Base-by-base conservation (phyloP, 2,329 filamentous ascomycete species). In the Aspergillus pseudonomiae region DNA sequence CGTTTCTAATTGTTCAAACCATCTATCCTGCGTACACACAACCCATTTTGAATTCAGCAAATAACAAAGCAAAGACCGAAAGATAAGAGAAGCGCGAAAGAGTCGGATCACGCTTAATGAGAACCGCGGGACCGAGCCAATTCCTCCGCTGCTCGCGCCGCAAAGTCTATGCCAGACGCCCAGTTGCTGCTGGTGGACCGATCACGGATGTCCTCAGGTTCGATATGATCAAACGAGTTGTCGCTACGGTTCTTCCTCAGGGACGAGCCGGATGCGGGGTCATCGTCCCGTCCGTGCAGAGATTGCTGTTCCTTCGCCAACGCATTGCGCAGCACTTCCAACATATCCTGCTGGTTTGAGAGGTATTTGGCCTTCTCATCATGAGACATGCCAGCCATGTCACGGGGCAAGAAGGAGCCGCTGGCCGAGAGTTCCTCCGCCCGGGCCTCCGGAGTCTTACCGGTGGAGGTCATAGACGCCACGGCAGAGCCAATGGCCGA, bases 141-240 rank as follows among this genome's bases (percentile, higher is more conserved):
- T 60, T 73, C 73, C 39, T 73, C 68, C 14, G 69, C 66, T 16
- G 72, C 66, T 14, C 72, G 72, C n/a, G 69, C 65, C 12, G 72
- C 73, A 52, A 73, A 70, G n/a, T 76, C 73, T 16, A 71, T 67
- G 6, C 72, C 71, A 11, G 73, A 71, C n/a, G 66, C 32, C 73
- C 73, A 75, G 60, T 69, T 69, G 24, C 73, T 67, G 54, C 72
- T 69, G 48, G 66, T 66, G 24, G 67, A 70, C 41, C 70, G 70
- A 36, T 68, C 71, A 70, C 81, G 71, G 6, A 76, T 65, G 61
- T 88, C 90, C 73, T 94, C 91, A 39, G 89, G 88, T 66, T 95
- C 91, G 69, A 96, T 92, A 75, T 92, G 91, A 73, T 96, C 93
- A 73, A 97, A 97, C 70, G 96, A 94, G 24, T 86, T 87, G 75